Percentiles rank a stretch among this genome's conserved stretches.
Conservation (phyloP, 805 yeast genomes). For the Helenozyma baotianmanensis region DNA sequence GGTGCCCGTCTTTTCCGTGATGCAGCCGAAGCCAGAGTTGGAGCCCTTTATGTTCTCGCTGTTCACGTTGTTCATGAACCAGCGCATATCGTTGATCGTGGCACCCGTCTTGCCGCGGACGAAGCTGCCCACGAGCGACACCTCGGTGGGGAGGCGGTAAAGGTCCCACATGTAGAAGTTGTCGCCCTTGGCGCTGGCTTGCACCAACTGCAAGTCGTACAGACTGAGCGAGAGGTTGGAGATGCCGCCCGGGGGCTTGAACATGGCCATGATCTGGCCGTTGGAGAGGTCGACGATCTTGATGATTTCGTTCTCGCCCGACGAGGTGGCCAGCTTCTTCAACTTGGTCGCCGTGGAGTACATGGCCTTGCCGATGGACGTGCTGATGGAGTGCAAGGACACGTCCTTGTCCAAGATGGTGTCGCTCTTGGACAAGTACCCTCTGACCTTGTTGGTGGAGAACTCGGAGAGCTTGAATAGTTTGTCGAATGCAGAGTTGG, state of each 20-base stretch:
- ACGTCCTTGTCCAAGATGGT: constrained; percentile 18
- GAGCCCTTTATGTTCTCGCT: constrained; percentile 16
- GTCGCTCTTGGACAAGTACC: constrained; percentile 25
- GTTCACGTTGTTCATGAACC: constrained; percentile 42
- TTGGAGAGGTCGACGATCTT: constrained; percentile 45
- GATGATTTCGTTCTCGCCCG: constrained; percentile 32
- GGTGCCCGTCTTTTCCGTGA: constrained; percentile 53
- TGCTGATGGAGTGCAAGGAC: constrained; percentile 27
- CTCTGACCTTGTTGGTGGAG: constrained; percentile 40
- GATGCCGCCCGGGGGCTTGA: constrained; percentile 60
- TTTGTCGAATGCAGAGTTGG: constrained; percentile 51
- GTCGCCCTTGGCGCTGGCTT: constrained; percentile 57
- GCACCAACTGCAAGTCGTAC: constrained; percentile 51
- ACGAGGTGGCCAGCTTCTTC: constrained; percentile 10
- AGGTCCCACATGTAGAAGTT: constrained; percentile 61
- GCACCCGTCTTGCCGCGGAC: constrained; percentile 62
- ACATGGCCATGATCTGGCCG: constrained; percentile 35
- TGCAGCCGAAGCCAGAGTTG: constrained; percentile 45
- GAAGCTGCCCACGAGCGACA: constrained; percentile 54
- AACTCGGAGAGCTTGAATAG: constrained; percentile 45
- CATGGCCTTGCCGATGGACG: constrained; percentile 28
- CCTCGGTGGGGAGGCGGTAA: constrained; percentile 44
- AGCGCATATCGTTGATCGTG: constrained; percentile 43
- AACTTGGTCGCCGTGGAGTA: constrained; percentile 33
- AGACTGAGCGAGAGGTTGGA: constrained; percentile 59